phyloP scores from a whole-genome alignment of 768 basidiomycete genomes.

The Arthromyces matolae region DNA sequence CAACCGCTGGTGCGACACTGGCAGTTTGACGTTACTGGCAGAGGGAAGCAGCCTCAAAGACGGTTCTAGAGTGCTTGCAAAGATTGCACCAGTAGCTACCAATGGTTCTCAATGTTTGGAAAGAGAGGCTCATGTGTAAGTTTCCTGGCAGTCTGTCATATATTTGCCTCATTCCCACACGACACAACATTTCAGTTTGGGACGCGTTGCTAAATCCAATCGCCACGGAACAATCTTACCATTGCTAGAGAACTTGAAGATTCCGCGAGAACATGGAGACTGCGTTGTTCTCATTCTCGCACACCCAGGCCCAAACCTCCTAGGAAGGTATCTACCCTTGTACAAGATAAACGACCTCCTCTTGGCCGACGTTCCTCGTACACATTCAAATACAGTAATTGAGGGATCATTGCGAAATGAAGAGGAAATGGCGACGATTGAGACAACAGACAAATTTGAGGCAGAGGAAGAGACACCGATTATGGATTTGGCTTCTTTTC shows the following conservation, averaged over 20 bases:
- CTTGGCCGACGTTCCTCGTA: conserved; percentile 48
- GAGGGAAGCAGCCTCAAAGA: conserved; percentile 71
- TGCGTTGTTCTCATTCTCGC: conserved; percentile 68
- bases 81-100: conserved; percentile 69
- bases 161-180: not conserved
- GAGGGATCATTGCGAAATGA: conserved; percentile 44
- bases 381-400: conserved; percentile 38
- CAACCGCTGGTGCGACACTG: conserved; percentile 66
- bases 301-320: conserved; percentile 65
- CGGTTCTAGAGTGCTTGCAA: conserved; percentile 63
- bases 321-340: conserved; percentile 68
- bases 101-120: conserved; percentile 72
- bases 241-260: conserved; percentile 62
- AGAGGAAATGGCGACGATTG: conserved; percentile 29
- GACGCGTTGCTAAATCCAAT: conserved; percentile 43
- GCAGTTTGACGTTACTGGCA: conserved; percentile 64
- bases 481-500: conserved; percentile 74
- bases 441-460: conserved; percentile 25
- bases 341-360: conserved; percentile 65
- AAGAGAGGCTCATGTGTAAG: conserved; percentile 70
- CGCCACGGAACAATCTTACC: conserved; percentile 50
- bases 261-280: conserved; percentile 62
- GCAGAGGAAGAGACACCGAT: conserved; percentile 55
- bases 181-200: conserved; percentile 36
- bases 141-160: conserved; percentile 9